Evolutionary conservation across 2,329 filamentous ascomycete genomes (phyloP), one percentile per base, ranked within the genome.

Genomic region (Diaporthe vexans): DNA sequence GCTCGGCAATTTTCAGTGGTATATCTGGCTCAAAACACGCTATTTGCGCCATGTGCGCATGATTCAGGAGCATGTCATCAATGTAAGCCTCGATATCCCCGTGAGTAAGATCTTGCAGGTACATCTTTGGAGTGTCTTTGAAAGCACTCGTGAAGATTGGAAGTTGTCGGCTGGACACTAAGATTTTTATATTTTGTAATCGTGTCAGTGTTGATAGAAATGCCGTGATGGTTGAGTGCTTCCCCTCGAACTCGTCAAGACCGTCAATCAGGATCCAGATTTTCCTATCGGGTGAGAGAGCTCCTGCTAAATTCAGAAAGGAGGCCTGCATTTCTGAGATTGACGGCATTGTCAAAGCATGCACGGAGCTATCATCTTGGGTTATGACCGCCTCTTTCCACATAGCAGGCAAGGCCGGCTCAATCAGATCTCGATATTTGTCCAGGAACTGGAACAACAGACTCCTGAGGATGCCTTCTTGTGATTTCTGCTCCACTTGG

Each of bases 231-330:
- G 33, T 24, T 5, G 4, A 0, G 4, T 59, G 57, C 57, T 40
- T 59, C n/a, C 58, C 58, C 2, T 61, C n/a, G 17, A 61, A 61
- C 37, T 61, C 58, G 4, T 61, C 58, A 2, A 61, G 58, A 1
- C 58, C 58, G n/a, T 61, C 58, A 3, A 63, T 63, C 29, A 33
- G 29, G 4, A 33, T 33, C 4, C n/a, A 61, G 13, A 8, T 43
- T 61, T 37, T 43, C n/a, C 10, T 61, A 19, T 26, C 35, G 7
- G 35, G 15, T 2, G 57, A 61, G 21, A 61, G 13, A 0, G 57
- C 43, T 2, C 1, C n/a, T 2, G 5, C 7, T 0, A 61, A 35
- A 0, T 19, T 10, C n/a, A 61, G 26, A 0, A 61, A 26, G 0
- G 57, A 9, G 7, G 1, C 1, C 3, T 43, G 57, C 57, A 61